These are phyloP conservation scores for Sicyos edulis DNA, from an alignment of 306 rosid species.

Conservation along the genomic window DNA sequence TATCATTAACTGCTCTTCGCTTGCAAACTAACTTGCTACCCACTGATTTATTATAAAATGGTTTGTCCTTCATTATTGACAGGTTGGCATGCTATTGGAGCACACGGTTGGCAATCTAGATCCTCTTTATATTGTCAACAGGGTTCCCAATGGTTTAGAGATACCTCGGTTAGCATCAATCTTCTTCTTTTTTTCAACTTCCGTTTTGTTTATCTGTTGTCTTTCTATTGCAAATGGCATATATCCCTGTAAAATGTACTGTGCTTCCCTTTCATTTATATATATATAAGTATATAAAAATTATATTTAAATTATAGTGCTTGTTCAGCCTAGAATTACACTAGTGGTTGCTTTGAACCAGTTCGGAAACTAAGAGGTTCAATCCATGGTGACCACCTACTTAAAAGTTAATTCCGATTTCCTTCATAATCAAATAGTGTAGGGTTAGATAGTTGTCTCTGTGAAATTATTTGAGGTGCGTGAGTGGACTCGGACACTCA, in stretches of 20 bases:
- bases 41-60: conserved; percentile 9
- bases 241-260: background rate
- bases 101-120: conserved; percentile 90
- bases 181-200: background rate
- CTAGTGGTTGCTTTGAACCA: background rate
- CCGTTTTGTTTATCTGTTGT: conserved; percentile 7
- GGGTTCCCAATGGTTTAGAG: conserved; percentile 90
- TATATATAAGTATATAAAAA: background rate
- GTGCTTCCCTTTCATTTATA: conserved; percentile 7
- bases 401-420: background rate
- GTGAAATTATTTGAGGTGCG: too few relatives aligned
- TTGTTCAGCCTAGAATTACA: background rate
- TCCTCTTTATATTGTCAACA: conserved; percentile 79
- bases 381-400: too few relatives aligned
- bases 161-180: conserved; percentile 69
- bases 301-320: background rate
- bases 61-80: conserved; percentile 29
- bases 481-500: too few relatives aligned
- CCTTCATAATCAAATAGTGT: too few relatives aligned
- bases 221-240: conserved; percentile 4
- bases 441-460: too few relatives aligned
- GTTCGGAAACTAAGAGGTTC: background rate
- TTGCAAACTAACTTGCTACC: background rate
- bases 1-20: conserved; percentile 6
- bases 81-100: conserved; percentile 91